A percentile compares a stretch with the other conserved stretches of the same genome.
phyloP scores from a whole-genome alignment of 2,329 filamentous ascomycete genomes.

The Alternaria postmessia region DNA sequence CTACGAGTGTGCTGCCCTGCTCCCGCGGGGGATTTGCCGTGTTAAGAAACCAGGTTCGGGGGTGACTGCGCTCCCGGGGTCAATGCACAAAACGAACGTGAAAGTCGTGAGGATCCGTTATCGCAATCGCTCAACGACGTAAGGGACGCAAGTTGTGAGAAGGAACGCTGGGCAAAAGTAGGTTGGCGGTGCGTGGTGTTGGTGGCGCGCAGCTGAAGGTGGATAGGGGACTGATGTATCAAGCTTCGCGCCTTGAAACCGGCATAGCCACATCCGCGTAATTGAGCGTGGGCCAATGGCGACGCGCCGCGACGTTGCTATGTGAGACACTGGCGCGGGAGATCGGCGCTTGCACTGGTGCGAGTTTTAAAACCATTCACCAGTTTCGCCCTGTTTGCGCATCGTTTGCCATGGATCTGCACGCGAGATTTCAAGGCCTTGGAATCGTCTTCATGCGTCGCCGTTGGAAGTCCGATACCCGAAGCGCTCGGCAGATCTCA shows the following conservation, averaged over 20 bases:
- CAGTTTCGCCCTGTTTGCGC: constrained; percentile 4
- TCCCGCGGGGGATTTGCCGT: constrained; percentile 8
- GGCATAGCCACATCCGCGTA: constrained; percentile 33
- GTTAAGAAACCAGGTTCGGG: constrained; percentile 7
- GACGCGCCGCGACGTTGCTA: constrained; percentile 18
- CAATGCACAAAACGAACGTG: constrained; percentile 2
- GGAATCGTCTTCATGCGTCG: background rate
- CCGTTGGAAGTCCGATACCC: constrained; percentile 4
- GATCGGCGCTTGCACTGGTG: constrained; percentile 21
- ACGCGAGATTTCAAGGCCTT: background rate
- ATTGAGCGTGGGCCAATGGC: constrained; percentile 30
- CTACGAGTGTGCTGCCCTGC: background rate
- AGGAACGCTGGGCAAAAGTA: constrained; percentile 8
- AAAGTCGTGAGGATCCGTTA: background rate
- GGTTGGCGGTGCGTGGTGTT: constrained; percentile 5
- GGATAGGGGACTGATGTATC: constrained; percentile 30
- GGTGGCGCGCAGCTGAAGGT: constrained; percentile 10
- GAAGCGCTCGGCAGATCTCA: background rate
- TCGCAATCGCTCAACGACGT: constrained; percentile 1
- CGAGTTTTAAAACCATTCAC: constrained; percentile 27
- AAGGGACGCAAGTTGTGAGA: constrained; percentile 2
- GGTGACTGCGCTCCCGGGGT: background rate
- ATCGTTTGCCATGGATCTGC: constrained; percentile 1
- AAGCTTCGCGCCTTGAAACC: constrained; percentile 34
- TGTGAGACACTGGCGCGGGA: constrained; percentile 42